Base-by-base conservation (phyloP, 306 rosid genomes). In the Citrullus amarus region DNA sequence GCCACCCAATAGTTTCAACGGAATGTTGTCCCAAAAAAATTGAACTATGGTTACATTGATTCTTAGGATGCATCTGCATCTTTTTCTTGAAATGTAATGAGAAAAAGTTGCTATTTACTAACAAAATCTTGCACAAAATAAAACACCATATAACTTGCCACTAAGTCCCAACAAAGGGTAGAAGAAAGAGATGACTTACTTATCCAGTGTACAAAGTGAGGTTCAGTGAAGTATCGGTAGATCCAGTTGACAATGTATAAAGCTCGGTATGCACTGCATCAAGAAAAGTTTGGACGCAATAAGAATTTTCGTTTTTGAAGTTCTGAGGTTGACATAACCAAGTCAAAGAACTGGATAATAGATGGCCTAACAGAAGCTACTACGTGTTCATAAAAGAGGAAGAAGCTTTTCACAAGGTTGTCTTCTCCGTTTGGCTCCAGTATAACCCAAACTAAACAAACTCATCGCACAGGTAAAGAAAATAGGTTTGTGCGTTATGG, bases 161-260 rank as follows among this genome's bases (percentile, higher is more conserved):
- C 54, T 44, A 44, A 44, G 55, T 17, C 72, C 6, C 0, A 66
- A 9, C 6, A 32, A 9, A 32, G 18, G 18, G 62, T 28, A 62
- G 34, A 51, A 28, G n/a, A 32, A 55, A 53, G 61, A 53, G 8
- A 32, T 51, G 32, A 56, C 89, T 44, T 91, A 91, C 98, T 87
- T 88, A 93, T 93, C 98, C 95, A 93, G 68, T 91, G 97, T 79
- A 91, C 87, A 86, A 80, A 93, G 86, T 86, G 91, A 48, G 87
- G 84, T 87, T 93, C 98, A 15, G 98, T 91, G 60, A 91, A 91
- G 90, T 91, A 93, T 88, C 98, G 97, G 77, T 87, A 93, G 76
- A 90, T 82, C 98, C 98, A 93, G 88, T 93, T 93, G 81, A 91
- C 74, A 46, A 93, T 91, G 88, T 93, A 93, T n/a, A 93, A 80